Evolutionary conservation across 1,139 yeast genomes (phyloP).

Genomic region (Pneumocystis jirovecii): DNA sequence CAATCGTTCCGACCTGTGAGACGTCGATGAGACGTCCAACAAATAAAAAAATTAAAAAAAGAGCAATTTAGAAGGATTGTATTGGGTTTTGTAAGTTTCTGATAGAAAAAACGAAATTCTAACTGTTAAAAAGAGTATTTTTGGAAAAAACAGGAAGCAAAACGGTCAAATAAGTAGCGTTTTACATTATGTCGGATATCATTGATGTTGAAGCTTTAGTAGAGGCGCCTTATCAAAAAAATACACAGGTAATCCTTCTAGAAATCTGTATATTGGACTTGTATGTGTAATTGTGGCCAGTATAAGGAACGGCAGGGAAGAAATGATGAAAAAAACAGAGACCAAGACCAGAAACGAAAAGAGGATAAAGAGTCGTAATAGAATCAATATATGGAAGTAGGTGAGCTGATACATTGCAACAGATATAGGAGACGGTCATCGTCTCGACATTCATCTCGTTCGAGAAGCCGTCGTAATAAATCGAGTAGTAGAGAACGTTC

Average conservation of each 20-base stretch:
- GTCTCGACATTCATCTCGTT: background rate
- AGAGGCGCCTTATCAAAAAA: constrained; percentile 13
- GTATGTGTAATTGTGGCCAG: background rate
- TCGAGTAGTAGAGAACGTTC: background rate
- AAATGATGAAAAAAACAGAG: background rate
- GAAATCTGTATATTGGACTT: background rate
- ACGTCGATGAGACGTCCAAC: background rate
- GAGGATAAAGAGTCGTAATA: background rate
- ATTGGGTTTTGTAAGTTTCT: background rate
- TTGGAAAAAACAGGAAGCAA: background rate
- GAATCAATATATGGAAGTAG: background rate
- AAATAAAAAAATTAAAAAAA: too few species aligned
- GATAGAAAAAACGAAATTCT: background rate
- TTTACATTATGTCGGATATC: background rate
- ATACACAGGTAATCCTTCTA: background rate
- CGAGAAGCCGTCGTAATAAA: background rate
- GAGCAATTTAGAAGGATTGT: background rate
- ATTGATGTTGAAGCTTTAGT: constrained; percentile 13
- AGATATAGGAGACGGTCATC: background rate
- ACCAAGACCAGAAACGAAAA: background rate
- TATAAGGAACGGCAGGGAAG: background rate
- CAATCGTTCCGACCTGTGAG: background rate
- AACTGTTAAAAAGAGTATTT: background rate
- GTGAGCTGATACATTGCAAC: background rate
- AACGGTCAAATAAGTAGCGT: background rate